phyloP scores from a whole-genome alignment of 2,329 filamentous ascomycete genomes.

The Penicillium brevicompactum region DNA sequence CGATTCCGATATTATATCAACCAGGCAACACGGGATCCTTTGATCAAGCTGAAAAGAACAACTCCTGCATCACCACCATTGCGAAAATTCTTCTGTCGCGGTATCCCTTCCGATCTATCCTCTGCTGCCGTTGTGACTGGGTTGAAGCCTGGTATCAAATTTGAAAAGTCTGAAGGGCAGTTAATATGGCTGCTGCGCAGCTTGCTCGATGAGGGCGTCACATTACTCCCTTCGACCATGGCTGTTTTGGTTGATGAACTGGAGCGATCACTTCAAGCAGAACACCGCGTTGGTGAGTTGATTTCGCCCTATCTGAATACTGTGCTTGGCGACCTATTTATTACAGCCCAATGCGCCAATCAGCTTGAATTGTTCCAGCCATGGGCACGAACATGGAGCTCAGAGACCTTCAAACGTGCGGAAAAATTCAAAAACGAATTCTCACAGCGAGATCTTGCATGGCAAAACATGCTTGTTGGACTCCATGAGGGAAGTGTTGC shows the following conservation, averaged over 20 bases:
- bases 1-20: slow-evolving; percentile 5
- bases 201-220: slow-evolving; percentile 32
- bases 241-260: slow-evolving; percentile 52
- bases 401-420: slow-evolving; percentile 20
- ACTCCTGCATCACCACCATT: slow-evolving; percentile 10
- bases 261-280: slow-evolving; percentile 46
- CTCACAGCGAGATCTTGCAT: background rate
- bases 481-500: slow-evolving; percentile 11
- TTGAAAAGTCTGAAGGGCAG: background rate
- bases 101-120: background rate
- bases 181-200: slow-evolving; percentile 10
- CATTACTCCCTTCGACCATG: slow-evolving; percentile 37
- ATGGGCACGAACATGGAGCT: slow-evolving; percentile 49
- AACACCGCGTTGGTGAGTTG: slow-evolving; percentile 39
- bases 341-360: slow-evolving; percentile 47
- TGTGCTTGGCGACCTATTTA: slow-evolving; percentile 49
- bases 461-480: background rate
- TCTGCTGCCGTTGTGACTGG: background rate
- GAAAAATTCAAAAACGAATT: slow-evolving; percentile 2
- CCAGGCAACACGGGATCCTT: background rate
- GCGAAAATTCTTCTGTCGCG: slow-evolving; percentile 13
- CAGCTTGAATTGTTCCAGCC: slow-evolving; percentile 54
- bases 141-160: background rate
- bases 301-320: slow-evolving; percentile 42
- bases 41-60: background rate